Evolutionary conservation across 2,329 filamentous ascomycete species (phyloP), one percentile per base, ranked within the genome.

Genomic region (Colletotrichum abscissum): DNA sequence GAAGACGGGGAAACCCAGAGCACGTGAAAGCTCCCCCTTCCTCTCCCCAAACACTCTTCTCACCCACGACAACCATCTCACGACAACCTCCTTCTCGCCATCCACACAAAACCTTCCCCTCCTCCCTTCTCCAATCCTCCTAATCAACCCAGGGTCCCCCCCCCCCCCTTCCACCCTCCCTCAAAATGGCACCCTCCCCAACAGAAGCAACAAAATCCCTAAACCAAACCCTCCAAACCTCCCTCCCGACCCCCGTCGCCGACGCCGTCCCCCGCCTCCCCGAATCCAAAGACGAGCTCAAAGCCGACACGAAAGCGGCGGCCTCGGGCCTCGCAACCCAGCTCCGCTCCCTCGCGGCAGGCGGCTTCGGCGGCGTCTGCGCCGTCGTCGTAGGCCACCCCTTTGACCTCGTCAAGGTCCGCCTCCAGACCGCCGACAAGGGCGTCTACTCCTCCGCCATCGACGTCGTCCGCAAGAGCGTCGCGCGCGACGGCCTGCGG

Each of bases 361-460:
- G 97, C 78, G 97, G 95, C 75, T 97, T 97, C 73, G 97, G 97
- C 78, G 97, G 97, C 78, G 84, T 99, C 60, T 98, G 94, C 86
- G 96, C 97, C 70, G 97, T 99, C 68, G 82, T 99, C 55, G 95
- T 98, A 73, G 94, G 97, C 70, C 97, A 99, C 84, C 97, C 97
- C 11, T 99, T 99, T 82, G 97, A 99, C 82, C 88, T 99, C 78
- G 96, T 98, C 83, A 99, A 99, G 86, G 97, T 99, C 76, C 94
- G 97, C 72, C 87, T 99, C 82, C 97, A 99, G 87, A 99, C 97
- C 2, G 95, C 97, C 46, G 95, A 98, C 85, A 93, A 92, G 84
- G 97, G 97, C 62, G 94, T 98, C 46, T 99, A 99, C 85, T 93
- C 88, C 46, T 92, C 93, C 58, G 97, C 97, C 16, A 88, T 98